Conservation (phyloP, 2,329 filamentous ascomycete species). For the Cercospora berteroae region DNA sequence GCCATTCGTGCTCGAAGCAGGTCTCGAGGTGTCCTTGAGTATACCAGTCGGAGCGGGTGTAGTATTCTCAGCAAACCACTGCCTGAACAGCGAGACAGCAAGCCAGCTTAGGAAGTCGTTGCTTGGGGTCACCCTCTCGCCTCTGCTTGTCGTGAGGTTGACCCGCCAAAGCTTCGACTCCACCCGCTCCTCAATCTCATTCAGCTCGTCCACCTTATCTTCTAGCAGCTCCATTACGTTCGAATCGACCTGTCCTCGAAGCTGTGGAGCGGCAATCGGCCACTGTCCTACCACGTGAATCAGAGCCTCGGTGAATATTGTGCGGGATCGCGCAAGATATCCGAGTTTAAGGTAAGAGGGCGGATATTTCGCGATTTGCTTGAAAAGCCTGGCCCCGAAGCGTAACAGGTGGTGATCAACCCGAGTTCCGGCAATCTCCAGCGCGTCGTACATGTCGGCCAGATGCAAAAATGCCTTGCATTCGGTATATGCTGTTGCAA, state of each 20-base stretch:
- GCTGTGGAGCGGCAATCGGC: slow-evolving; percentile 75
- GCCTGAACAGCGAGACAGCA: slow-evolving; percentile 79
- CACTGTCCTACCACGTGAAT: slow-evolving; percentile 94
- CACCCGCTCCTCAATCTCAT: slow-evolving; percentile 74
- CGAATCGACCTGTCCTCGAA: slow-evolving; percentile 70
- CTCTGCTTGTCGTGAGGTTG: slow-evolving; percentile 71
- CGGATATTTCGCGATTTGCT: slow-evolving; percentile 94
- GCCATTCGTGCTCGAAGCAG: slow-evolving; percentile 10
- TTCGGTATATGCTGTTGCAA: slow-evolving; percentile 88
- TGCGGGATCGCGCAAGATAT: slow-evolving; percentile 77
- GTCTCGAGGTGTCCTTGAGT: slow-evolving; percentile 39
- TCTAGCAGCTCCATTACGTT: slow-evolving; percentile 84
- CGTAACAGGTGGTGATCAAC: slow-evolving; percentile 92
- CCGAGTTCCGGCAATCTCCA: slow-evolving; percentile 80
- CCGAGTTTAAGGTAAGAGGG: slow-evolving; percentile 88
- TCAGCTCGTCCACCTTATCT: slow-evolving; percentile 89
- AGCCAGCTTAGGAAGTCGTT: slow-evolving; percentile 89
- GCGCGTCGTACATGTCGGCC: slow-evolving; percentile 92
- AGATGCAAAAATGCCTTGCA: slow-evolving; percentile 85
- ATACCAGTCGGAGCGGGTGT: slow-evolving; percentile 63
- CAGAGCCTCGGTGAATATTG: slow-evolving; percentile 73
- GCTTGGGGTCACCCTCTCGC: slow-evolving; percentile 76
- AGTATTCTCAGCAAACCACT: slow-evolving; percentile 91
- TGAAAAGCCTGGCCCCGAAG: slow-evolving; percentile 88
- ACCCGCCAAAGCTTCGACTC: slow-evolving; percentile 81